A percentile compares a stretch with the other conserved stretches of the same genome.
Evolutionary conservation across 805 yeast genomes (phyloP).

Genomic region (Brettanomyces custersianus): DNA sequence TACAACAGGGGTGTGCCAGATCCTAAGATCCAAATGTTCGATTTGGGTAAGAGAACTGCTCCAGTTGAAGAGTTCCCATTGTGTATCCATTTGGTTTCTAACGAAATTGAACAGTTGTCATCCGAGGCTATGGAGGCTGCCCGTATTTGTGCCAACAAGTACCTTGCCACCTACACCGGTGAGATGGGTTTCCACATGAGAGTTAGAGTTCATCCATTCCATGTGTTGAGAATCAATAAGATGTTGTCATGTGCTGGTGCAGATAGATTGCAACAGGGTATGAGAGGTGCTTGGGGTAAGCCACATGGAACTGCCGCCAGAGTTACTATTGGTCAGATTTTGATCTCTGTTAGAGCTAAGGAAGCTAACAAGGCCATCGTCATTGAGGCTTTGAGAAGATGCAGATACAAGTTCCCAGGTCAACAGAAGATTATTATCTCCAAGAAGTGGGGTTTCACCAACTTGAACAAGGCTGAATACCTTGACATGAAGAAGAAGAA

Average conservation of each 20-base stretch:
- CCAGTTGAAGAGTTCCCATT: slow-evolving; percentile 98
- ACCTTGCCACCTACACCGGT: slow-evolving; percentile 95
- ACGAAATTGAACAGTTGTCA: slow-evolving; percentile 98
- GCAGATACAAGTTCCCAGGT: slow-evolving; percentile 99
- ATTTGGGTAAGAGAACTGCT: slow-evolving; percentile 99
- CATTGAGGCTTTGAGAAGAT: slow-evolving; percentile 99
- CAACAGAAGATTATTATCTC: slow-evolving; percentile 99
- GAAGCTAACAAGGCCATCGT: slow-evolving; percentile 96
- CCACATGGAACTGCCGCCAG: slow-evolving; percentile 99
- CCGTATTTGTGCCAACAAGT: slow-evolving; percentile 99
- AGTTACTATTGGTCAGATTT: slow-evolving; percentile 96
- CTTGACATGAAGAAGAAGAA: slow-evolving; percentile 89
- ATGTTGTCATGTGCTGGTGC: slow-evolving; percentile 99
- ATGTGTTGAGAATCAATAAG: slow-evolving; percentile 99
- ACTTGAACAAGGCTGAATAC: slow-evolving; percentile 96
- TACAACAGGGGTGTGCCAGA: slow-evolving; percentile 99
- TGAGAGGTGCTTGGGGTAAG: slow-evolving; percentile 99
- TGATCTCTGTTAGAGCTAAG: slow-evolving; percentile 97
- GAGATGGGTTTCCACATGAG: slow-evolving; percentile 99
- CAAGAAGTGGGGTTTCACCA: slow-evolving; percentile 99
- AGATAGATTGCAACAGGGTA: slow-evolving; percentile 99
- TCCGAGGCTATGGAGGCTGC: slow-evolving; percentile 99
- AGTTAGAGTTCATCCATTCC: slow-evolving; percentile 99
- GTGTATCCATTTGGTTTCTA: slow-evolving; percentile 98
- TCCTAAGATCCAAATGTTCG: slow-evolving; percentile 98